phyloP scores from a whole-genome alignment of 2,329 filamentous ascomycete genomes.

The Arthroderma uncinatum region DNA sequence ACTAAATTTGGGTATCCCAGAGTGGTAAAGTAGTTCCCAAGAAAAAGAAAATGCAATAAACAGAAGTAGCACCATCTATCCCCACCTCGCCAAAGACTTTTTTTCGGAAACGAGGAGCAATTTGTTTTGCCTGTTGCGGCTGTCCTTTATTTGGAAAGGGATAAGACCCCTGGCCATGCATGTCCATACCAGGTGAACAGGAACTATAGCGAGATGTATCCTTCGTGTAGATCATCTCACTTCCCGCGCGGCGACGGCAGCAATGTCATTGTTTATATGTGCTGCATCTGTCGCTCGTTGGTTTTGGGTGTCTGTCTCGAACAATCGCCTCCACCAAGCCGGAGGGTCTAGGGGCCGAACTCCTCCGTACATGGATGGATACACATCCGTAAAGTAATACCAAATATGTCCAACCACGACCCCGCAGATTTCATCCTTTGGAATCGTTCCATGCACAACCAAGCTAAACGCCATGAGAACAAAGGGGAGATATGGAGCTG shows the following conservation, averaged over 20 bases:
- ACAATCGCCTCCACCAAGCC: conserved; percentile 76
- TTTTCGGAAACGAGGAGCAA: not conserved
- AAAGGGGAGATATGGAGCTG: conserved; percentile 90
- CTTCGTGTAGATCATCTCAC: conserved; percentile 21
- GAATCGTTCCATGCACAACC: conserved; percentile 76
- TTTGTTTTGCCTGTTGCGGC: not conserved
- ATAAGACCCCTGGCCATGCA: not conserved
- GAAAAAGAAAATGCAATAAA: not conserved
- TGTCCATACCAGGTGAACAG: not conserved
- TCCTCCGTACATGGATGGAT: conserved; percentile 78
- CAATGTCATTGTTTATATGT: conserved; percentile 50
- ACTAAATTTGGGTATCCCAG: not conserved
- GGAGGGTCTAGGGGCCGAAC: conserved; percentile 81
- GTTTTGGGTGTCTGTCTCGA: conserved; percentile 44
- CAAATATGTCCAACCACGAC: conserved; percentile 91
- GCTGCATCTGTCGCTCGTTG: conserved; percentile 40
- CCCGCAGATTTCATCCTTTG: conserved; percentile 92
- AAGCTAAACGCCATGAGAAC: conserved; percentile 88
- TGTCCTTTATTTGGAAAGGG: not conserved
- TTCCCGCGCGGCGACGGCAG: conserved; percentile 42
- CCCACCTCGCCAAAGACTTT: no score
- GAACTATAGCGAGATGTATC: not conserved
- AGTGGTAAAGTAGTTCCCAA: not conserved
- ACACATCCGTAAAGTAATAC: conserved; percentile 98
- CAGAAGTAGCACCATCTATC: not conserved